A percentile compares a stretch with the other conserved stretches of the same genome.
Evolutionary conservation across 1,284 basidiomycete species (phyloP).

Genomic region (Agaricales sp.): DNA sequence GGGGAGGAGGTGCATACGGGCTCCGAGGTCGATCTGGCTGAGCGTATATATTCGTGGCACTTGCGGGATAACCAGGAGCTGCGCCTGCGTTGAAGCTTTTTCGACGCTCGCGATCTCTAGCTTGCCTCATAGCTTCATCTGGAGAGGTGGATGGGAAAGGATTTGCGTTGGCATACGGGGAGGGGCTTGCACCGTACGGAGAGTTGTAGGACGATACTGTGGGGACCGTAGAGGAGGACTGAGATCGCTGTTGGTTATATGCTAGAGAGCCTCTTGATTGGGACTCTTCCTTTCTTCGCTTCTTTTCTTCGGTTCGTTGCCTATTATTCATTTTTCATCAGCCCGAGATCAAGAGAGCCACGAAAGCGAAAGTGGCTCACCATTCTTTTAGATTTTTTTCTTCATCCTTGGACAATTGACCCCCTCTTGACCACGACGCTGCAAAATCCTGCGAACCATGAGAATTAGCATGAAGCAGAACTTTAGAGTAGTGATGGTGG

Average conservation of each 20-base stretch:
- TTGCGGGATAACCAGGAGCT: background rate
- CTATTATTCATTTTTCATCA: conserved; percentile 20
- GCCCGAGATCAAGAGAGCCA: conserved; percentile 4
- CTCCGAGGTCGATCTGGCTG: background rate
- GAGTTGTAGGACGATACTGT: background rate
- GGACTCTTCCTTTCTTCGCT: conserved; percentile 46
- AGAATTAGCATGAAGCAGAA: conserved; percentile 7
- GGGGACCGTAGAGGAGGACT: conserved; percentile 1
- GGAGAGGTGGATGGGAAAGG: background rate
- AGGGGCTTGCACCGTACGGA: background rate
- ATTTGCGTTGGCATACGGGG: background rate
- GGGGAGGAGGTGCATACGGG: background rate
- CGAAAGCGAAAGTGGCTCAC: conserved; percentile 24
- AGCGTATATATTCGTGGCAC: background rate
- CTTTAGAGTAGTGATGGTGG: no score
- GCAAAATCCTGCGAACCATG: conserved; percentile 37
- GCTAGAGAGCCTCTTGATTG: conserved; percentile 21
- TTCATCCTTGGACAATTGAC: conserved; percentile 23
- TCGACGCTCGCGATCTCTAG: no score
- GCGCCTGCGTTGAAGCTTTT: background rate
- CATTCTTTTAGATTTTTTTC: conserved; percentile 36
- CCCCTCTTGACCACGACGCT: conserved; percentile 40
- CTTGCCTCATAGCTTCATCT: no score
- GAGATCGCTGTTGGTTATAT: background rate
- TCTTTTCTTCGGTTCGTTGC: conserved; percentile 44